Evolutionary conservation across 208 protist genomes (phyloP), one percentile per base, ranked within the genome.

Genomic region (Phytomonas sp.): DNA sequence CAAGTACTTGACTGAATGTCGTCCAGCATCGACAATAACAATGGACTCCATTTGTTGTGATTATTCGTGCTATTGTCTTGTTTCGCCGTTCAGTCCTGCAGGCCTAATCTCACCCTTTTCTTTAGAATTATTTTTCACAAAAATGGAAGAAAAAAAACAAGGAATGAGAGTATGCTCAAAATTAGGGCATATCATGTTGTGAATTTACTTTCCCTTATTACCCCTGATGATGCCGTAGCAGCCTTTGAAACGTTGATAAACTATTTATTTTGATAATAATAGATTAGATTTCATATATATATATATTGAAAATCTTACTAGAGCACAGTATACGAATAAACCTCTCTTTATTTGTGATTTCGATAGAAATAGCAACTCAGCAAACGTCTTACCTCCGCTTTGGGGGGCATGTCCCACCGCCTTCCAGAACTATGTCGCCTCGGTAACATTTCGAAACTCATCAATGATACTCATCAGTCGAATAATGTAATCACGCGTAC

Each of bases 401-500:
- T 37, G 8, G 2, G 4, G 0, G 0, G 2, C 36, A 69, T 62
- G 16, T 52, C 30, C 19, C 3, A 40, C 49, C 26, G 5, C 0
- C 26, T n/a, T 45, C 69, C 40, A 49, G 2, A 19, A 10, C 40
- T 49, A 49, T 19, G 40, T 12, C 3, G 40, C 19, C 3, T 49
- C 65, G 12, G 73, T 69, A 6, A 87, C 93, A 66, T 79, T 73
- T 30, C 85, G 80, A 73, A 94, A 80, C n/a, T 87, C 89, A 29
- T 91, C 84, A 2, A 94, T 31, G 7, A 81, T 80, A 42, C 73
- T 88, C 26, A 75, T 75, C 7, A 94, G 74, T 4, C 89, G 82
- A 23, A 84, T 67, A 29, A 93, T 69, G 68, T 94, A 94, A 73
- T 92, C 83, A 37, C 45, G 79, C 4, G 83, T 82, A 10, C 79